Evolutionary conservation across 306 rosid species (phyloP), one percentile per base, ranked within the genome.

Genomic region (Medicago lupulina): DNA sequence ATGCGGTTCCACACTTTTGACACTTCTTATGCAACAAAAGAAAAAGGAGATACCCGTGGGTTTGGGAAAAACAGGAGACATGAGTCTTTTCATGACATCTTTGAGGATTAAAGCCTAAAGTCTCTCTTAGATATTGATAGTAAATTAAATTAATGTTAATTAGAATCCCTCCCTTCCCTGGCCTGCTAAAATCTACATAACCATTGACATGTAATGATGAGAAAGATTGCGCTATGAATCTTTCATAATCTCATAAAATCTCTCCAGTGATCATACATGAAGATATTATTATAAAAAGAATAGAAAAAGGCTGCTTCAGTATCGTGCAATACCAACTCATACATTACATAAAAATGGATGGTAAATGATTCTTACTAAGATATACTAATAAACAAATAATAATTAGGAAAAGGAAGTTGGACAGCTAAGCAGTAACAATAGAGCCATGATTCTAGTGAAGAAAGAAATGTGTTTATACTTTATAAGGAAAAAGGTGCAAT

Each of bases 401-500:
- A 77, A 73, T 55, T 73, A 82, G 70, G 54, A 74, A 85, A 75
- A 80, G 76, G 28, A 77, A 73, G 83, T 65, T 84, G 85, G 89
- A 71, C 93, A 93, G 96, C 89, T 93, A 85, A 54, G n/a, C n/a
- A n/a, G n/a, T n/a, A n/a, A n/a, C n/a, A n/a, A n/a, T n/a, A n/a
- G 44, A 78, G 84, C 73, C 86, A 92, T 93, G 88, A 90, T 92
- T 87, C 82, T 82, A 89, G 89, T 76, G 91, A 83, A 88, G 92
- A 92, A 88, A 86, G 85, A 86, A 86, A 82, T 70, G 43, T 74
- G 80, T 57, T 57, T 57, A 57, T 57, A 55, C 63, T 70, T 77
- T 75, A 85, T 67, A 58, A 75, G 76, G 63, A 61, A 83, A 83
- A 58, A 79, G 75, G 71, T 67, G 39, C 65, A 51, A 69, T 84